Conservation (phyloP, 2,329 filamentous ascomycete genomes). For the Fusarium sp. region DNA sequence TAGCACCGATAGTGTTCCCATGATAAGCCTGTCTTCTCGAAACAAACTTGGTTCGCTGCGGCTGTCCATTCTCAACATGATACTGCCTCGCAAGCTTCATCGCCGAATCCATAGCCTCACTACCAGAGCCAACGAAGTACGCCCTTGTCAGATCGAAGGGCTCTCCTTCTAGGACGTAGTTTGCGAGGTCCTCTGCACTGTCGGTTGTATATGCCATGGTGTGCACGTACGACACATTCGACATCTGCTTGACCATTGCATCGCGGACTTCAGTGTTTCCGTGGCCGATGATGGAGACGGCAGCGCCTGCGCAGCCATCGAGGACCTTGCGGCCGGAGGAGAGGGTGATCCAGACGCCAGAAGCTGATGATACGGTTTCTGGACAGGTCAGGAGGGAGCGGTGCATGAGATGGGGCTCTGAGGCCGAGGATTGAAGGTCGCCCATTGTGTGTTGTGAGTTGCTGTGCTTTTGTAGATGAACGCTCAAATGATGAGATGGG, state of each 20-base stretch:
- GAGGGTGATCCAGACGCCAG: constrained; percentile 48
- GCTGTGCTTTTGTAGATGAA: fast-evolving
- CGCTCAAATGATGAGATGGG: fast-evolving
- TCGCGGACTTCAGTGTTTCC: constrained; percentile 66
- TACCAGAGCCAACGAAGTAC: constrained; percentile 46
- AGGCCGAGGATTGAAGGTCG: neutral
- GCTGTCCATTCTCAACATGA: constrained; percentile 51
- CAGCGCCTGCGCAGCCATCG: constrained; percentile 77
- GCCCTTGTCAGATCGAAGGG: constrained; percentile 48
- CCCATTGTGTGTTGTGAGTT: neutral
- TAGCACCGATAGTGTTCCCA: constrained; percentile 66
- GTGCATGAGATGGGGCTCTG: constrained; percentile 43
- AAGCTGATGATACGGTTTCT: constrained; percentile 52
- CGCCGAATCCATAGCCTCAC: constrained; percentile 56
- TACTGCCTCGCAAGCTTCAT: constrained; percentile 61
- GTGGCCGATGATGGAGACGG: constrained; percentile 66
- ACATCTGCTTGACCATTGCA: constrained; percentile 67
- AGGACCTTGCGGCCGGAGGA: constrained; percentile 57
- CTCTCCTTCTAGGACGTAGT: constrained; percentile 50
- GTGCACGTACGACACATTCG: constrained; percentile 58
- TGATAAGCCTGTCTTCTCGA: constrained; percentile 56
- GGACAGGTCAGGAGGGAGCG: constrained; percentile 45
- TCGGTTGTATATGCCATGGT: constrained; percentile 56
- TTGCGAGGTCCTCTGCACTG: constrained; percentile 51
- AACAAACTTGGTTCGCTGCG: constrained; percentile 51